Base-by-base conservation (phyloP, 2,329 filamentous ascomycete genomes). In the Conoideocrella luteorostrata region DNA sequence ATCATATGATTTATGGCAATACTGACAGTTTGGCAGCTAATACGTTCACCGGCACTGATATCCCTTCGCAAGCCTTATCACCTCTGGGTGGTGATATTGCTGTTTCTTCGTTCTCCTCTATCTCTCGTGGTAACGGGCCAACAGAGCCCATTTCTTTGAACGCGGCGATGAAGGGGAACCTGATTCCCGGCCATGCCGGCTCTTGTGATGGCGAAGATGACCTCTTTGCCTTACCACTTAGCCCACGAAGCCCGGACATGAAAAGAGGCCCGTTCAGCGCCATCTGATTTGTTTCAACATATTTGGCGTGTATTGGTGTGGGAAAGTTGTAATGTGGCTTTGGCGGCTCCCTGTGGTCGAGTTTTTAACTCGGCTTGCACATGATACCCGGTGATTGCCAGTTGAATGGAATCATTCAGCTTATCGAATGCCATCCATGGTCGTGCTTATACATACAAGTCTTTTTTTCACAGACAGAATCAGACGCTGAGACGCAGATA, bases 161-260 rank as follows among this genome's bases (percentile, higher is more conserved):
- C 43, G 62, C 61, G 21, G 59, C 55, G 10, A 45, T 64, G 7
- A 51, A 52, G 10, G 52, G 54, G 22, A 50, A 56, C 34, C 40
- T 50, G 3, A 44, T 47, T 5, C 50, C 56, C 15, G 45, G 47
- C 13, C 48, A 51, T 13, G 38, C 50, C 5, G 47, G 50, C 20
- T 44, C 47, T 13, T 52, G 54, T 26, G 59, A 62, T 22, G 55
- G 50, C 1, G 84, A 88, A 52, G 88, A 95, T 46, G 90, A 86
- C 32, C 71, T 95, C 3, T 96, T 96, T 58, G 89, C 88, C 0
- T 75, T 95, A 41, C 88, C 88, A 2, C 80, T 95, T 67, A 91
- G 86, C 56, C 89, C 89, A 1, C 74, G 89, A 40, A 90, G 86
- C 55, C 89, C 89, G 0, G 88, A 94, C 53, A 88, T 93, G 72